These are phyloP conservation scores for Orbilia quercus DNA, from an alignment of 2,329 filamentous ascomycete genomes.

Conservation along the genomic window DNA sequence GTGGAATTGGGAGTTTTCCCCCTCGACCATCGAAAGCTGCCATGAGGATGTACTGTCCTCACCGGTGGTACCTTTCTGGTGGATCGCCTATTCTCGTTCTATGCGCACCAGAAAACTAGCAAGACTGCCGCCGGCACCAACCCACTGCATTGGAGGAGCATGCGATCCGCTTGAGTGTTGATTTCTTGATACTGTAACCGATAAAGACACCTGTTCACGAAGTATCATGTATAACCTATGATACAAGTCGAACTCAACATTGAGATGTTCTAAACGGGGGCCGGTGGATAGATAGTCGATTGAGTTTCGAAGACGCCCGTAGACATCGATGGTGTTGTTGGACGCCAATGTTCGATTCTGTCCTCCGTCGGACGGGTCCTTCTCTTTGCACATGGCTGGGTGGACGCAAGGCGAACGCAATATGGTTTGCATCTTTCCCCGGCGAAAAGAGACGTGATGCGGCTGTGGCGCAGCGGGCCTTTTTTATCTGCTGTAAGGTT, in stretches of 20 bases:
- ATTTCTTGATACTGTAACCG: slow-evolving; percentile 42
- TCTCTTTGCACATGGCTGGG: slow-evolving; percentile 23
- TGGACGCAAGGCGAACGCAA: slow-evolving; percentile 12
- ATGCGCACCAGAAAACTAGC: slow-evolving; percentile 41
- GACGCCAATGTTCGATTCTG: slow-evolving; percentile 20
- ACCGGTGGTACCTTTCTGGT: slow-evolving; percentile 19
- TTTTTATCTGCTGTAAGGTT: too few relatives aligned
- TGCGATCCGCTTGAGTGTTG: slow-evolving; percentile 47
- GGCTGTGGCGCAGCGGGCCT: slow-evolving; percentile 46
- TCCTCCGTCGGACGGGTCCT: slow-evolving; percentile 11
- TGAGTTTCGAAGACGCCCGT: slow-evolving; percentile 20
- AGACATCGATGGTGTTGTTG: slow-evolving; percentile 15
- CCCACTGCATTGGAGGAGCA: slow-evolving; percentile 45
- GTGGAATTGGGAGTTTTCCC: not conserved
- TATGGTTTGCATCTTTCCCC: not conserved
- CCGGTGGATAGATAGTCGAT: not conserved
- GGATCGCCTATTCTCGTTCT: slow-evolving; percentile 42
- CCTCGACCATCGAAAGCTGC: slow-evolving; percentile 28
- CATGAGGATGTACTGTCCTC: slow-evolving; percentile 36
- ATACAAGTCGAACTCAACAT: slow-evolving; percentile 27
- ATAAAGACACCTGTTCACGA: slow-evolving; percentile 55
- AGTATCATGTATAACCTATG: slow-evolving; percentile 45
- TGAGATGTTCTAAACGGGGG: slow-evolving; percentile 37
- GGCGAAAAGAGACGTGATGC: slow-evolving; percentile 17
- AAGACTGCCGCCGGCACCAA: slow-evolving; percentile 54